Base-by-base conservation (phyloP, 2,329 filamentous ascomycete genomes). In the Fusarium metavorans region DNA sequence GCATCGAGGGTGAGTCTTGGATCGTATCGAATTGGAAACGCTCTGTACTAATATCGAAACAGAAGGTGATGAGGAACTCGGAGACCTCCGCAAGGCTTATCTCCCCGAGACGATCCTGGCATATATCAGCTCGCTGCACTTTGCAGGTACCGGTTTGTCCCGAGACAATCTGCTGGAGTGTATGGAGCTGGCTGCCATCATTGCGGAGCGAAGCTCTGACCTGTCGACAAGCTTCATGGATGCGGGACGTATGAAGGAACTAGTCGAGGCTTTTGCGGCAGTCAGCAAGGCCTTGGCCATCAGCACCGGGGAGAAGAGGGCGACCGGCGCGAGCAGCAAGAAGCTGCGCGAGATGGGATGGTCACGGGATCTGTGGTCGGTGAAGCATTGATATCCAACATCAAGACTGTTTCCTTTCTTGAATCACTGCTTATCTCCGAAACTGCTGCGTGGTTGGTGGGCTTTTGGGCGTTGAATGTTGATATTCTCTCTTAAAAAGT, bases 31-130 rank as follows among this genome's bases (percentile, higher is more conserved):
- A 2, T 25, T 13, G 8, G 9, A 37, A 69, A 45, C 5, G 5
- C 18, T 20, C 50, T 45, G 23, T 61, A 56, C 70, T 78, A 70
- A 77, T 66, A 20, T 59, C 6, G 7, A 14, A 60, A 54, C 67
- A 88, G 88, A 86, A 62, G 93, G 92, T 78, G 88, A 90, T 68
- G 81, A 86, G 18, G 90, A 94, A 64, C 88, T 95, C 57, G 83
- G 84, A 57, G 84, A 87, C 27, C 90, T 98, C 61, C 91, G 95
- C 74, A 89, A 91, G 64, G 89, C 90, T 0, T 98, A 97, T 82
- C 87, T 99, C 4, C 95, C 97, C 2, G 95, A 98, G 81, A 89
- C 94, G 20, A 87, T 98, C 48, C 88, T 99, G 59, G 94, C 93
- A 4, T 98, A 97, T 81, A 91, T 97, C 80, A 92, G 90, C 77